Base-by-base conservation (phyloP, 75 land plant genomes). In the Ceratopteris richardii region DNA sequence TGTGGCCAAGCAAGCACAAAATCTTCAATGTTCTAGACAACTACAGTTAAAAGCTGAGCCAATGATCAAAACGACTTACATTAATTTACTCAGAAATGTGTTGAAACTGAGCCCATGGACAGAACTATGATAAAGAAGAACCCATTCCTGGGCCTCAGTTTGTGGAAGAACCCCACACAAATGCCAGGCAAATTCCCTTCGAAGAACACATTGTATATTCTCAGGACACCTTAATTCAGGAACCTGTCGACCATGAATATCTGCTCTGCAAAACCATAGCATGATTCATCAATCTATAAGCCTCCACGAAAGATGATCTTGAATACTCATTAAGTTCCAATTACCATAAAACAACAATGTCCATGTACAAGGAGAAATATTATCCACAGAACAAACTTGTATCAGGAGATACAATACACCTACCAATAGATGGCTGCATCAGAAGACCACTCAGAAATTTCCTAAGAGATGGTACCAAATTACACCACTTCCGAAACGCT, bases 141-240 rank as follows among this genome's bases (percentile, higher is more conserved):
- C 69, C 97, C 97, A 91, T 23, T 80, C 76, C 17, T 77, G 77
- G 51, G 75, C 51, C 52, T 88, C 93, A 24, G 69, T 60, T 46
- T 65, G 82, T 42, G 81, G 67, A 41, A 87, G 81, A 1, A 76
- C 78, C 23, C 97, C 97, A 19, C 76, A 85, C n/a, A 91, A 73
- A 54, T 79, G 85, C 97, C 97, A 91, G 14, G 97, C 94, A 76
- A 73, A 70, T 70, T 92, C 94, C 64, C 74, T 77, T 36, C 64
- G 84, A 75, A 85, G 42, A 41, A 55, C 67, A 17, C 78, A 44
- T 46, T 68, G 51, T 33, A 76, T 26, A 62, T 62, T 56, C 7
- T 46, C 50, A 18, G 50, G 50, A 46, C 18, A n/a, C 18, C 22
- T 46, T 46, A 46, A 21, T 14, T 46, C 4, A 46, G 50, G 29